phyloP scores from a whole-genome alignment of 345 rosid genomes.

The Lepidium africanum region DNA sequence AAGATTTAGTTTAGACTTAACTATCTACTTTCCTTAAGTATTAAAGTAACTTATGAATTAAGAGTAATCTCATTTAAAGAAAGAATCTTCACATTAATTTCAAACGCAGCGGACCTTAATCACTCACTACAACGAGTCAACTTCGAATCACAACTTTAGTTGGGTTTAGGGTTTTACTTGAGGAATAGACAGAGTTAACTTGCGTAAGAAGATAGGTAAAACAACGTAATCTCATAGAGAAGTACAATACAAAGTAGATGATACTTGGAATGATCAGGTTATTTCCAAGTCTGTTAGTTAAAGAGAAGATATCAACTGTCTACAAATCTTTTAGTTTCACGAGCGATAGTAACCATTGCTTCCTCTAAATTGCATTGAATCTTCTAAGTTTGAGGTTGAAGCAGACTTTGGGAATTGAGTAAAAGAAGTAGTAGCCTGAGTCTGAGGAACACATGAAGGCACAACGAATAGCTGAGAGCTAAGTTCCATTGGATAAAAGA shows the following conservation, averaged over 20 bases:
- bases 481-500: slow-evolving; percentile 14
- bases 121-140: not conserved
- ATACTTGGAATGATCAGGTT: not conserved
- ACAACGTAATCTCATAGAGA: not conserved
- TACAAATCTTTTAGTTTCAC: not conserved
- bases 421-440: slow-evolving; percentile 17
- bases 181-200: no score
- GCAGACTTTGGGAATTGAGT: not conserved
- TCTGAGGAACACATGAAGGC: slow-evolving; percentile 17
- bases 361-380: slow-evolving; percentile 10
- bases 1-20: not conserved
- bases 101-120: no score
- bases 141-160: no score
- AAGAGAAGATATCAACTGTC: not conserved
- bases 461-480: not conserved
- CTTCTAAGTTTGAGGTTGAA: not conserved
- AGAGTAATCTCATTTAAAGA: no score
- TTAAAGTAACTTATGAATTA: not conserved
- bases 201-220: no score
- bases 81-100: no score
- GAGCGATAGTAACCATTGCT: not conserved
- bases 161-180: no score
- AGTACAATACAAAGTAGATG: not conserved
- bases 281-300: not conserved
- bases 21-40: not conserved